These are phyloP conservation scores for Paecilomyces dactylethromorphus DNA, from an alignment of 2,329 filamentous ascomycete species.

Conservation along the genomic window DNA sequence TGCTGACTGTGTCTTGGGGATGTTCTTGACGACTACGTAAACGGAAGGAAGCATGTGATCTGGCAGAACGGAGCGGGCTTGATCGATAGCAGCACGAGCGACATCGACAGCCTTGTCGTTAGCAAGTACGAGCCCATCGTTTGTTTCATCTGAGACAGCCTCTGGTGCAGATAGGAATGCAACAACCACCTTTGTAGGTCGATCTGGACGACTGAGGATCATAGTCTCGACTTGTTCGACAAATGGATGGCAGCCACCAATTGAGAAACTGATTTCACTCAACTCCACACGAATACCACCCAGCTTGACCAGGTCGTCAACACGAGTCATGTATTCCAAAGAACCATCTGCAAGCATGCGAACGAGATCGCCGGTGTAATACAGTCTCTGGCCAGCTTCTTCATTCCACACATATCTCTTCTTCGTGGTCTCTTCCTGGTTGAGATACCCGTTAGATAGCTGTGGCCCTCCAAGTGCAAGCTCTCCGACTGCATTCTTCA, in stretches of 20 bases:
- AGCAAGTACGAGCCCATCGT: constrained; percentile 6
- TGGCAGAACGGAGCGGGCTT: constrained; percentile 17
- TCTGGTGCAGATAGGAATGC: constrained; percentile 23
- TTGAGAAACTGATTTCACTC: constrained; percentile 25
- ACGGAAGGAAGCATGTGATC: constrained; percentile 28
- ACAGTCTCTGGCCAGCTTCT: constrained; percentile 15
- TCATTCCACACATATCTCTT: constrained; percentile 25
- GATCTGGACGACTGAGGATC: constrained; percentile 21
- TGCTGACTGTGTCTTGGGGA: constrained; percentile 24
- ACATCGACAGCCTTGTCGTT: constrained; percentile 14
- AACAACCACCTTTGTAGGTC: constrained; percentile 27
- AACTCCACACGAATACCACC: constrained; percentile 21
- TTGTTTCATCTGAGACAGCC: constrained; percentile 1
- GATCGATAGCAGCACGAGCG: constrained; percentile 14
- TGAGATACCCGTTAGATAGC: constrained; percentile 23
- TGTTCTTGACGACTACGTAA: constrained; percentile 21
- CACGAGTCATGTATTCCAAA: constrained; percentile 19
- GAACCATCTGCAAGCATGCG: constrained; percentile 18
- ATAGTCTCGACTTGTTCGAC: constrained; percentile 27
- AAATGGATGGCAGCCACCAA: constrained; percentile 21
- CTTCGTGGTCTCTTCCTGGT: constrained; percentile 20
- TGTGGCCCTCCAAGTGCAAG: constrained; percentile 23
- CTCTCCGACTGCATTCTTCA: constrained; percentile 22
- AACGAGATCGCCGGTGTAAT: constrained; percentile 29
- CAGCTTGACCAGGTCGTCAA: constrained; percentile 21